Evolutionary conservation across 768 basidiomycete species (phyloP), one percentile per base, ranked within the genome.

Genomic region (Paxillus ammoniavirescens): DNA sequence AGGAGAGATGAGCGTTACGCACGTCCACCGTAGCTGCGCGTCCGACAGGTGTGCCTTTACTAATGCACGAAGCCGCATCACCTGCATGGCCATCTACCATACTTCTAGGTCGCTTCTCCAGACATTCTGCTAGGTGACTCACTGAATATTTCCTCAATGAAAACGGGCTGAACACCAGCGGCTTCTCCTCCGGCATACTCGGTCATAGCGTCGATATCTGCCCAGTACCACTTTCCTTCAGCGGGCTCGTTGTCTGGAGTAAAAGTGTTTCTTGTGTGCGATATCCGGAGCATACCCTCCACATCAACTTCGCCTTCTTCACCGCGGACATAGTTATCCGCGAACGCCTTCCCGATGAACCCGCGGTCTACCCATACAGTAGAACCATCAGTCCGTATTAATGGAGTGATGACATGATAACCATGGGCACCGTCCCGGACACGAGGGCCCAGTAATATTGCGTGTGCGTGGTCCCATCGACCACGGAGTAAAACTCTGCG

Each of bases 291-390:
- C 90, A 98, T 93, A 49, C 93, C 95, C 30, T 90, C 71, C 2
- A 98, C 69, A 58, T 91, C 80, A 1, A 93, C 84, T 63, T 85
- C 82, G 6, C 75, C 82, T 23, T 68, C 65, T 44, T 82, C 80
- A 43, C 66, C 59, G 49, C 70, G 65, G 31, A 58, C 67, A 61
- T 54, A 66, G 54, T 70, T 59, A 44, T 74, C 71, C 2, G 80
- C 78, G 15, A 77, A 78, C 8, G 86, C 84, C 44, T 77, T 77
- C 40, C 80, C 67, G 23, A 99, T 80, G 70, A 98, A 98, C 0
- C 97, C 97, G 40, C 95, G 84, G 72, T 98, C 91, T 47, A 99
- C 89, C 18, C 98, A 77, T 33, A 99, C 76, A 2, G 93, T 94
- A 2, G 91, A 83, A 12, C 89, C 92, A 60, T 87, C 82, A 43